Percentiles rank a stretch among this genome's conserved stretches.
phyloP scores from a whole-genome alignment of 352 stramenopile genomes.

The Lagenidium giganteum region DNA sequence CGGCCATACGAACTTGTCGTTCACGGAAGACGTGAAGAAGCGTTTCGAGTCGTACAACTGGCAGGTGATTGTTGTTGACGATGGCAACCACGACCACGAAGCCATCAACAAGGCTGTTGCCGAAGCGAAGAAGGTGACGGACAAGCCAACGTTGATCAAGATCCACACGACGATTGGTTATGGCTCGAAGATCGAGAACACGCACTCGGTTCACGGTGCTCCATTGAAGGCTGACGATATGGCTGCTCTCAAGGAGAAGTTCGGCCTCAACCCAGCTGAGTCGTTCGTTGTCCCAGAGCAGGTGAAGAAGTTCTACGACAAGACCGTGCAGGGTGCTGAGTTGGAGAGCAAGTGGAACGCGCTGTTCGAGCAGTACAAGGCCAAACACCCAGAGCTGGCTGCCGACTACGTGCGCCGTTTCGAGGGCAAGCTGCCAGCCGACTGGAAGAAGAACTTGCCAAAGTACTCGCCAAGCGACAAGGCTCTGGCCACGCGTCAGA shows the following conservation, averaged over 20 bases:
- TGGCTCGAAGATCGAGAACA: conserved; percentile 93
- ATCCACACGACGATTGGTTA: conserved; percentile 96
- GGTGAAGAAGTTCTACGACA: conserved; percentile 91
- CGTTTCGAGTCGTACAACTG: conserved; percentile 98
- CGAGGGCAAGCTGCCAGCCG: conserved; percentile 86
- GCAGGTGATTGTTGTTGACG: conserved; percentile 94
- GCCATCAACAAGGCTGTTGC: conserved; percentile 93
- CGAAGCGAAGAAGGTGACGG: conserved; percentile 90
- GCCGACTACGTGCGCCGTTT: conserved; percentile 94
- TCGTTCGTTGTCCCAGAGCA: conserved; percentile 93
- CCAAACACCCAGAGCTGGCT: conserved; percentile 88
- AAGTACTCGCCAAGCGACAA: conserved; percentile 89
- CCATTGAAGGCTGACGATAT: conserved; percentile 95
- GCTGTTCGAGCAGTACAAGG: conserved; percentile 90
- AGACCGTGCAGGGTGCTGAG: conserved; percentile 65
- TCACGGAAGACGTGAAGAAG: conserved; percentile 98
- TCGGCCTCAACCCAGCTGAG: conserved; percentile 89
- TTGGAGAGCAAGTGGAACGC: conserved; percentile 87
- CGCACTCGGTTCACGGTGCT: conserved; percentile 92
- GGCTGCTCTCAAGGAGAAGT: conserved; percentile 86
- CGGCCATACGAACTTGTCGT: conserved; percentile 93
- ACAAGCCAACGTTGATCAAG: conserved; percentile 99
- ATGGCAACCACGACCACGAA: conserved; percentile 92
- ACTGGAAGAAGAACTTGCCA: conserved; percentile 91
- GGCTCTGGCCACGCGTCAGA: conserved; percentile 90